Conservation (phyloP, 352 stramenopile genomes). For the Phytophthora citricola region DNA sequence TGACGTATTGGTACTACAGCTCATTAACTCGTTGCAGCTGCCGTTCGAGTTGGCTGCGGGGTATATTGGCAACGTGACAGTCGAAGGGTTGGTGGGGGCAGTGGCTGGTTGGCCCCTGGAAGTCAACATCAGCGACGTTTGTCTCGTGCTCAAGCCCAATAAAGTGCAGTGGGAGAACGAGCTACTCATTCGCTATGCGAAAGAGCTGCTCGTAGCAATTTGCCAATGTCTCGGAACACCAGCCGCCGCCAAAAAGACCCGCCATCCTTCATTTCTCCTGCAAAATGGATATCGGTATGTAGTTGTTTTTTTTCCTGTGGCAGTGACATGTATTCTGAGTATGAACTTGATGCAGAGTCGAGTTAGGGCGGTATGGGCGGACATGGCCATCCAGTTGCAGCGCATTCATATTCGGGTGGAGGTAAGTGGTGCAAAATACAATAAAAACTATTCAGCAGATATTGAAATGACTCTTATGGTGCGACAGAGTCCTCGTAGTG, state of each 20-base stretch:
- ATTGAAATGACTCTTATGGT: too few relatives aligned
- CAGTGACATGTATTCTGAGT: not conserved
- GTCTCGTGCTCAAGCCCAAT: constrained; percentile 67
- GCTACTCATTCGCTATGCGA: constrained; percentile 71
- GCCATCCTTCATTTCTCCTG: constrained; percentile 50
- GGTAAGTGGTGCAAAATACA: constrained; percentile 29
- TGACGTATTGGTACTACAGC: constrained; percentile 23
- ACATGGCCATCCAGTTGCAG: constrained; percentile 71
- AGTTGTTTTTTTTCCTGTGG: not conserved
- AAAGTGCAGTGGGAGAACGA: constrained; percentile 73
- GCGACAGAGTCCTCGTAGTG: constrained; percentile 52
- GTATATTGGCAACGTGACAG: constrained; percentile 71
- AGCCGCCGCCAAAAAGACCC: constrained; percentile 35
- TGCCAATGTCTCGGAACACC: constrained; percentile 54
- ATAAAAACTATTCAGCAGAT: too few relatives aligned
- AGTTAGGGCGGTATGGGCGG: constrained; percentile 50
- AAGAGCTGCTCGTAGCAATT: constrained; percentile 66
- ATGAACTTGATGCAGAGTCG: constrained; percentile 41
- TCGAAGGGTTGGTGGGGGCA: constrained; percentile 68
- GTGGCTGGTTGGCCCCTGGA: constrained; percentile 64
- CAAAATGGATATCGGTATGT: constrained; percentile 67
- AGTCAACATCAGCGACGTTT: constrained; percentile 60
- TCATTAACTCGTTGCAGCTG: constrained; percentile 71
- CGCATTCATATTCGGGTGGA: constrained; percentile 74
- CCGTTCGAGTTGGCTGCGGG: constrained; percentile 70